Conservation (phyloP, 306 rosid species). For the Begonia fuchsioides region DNA sequence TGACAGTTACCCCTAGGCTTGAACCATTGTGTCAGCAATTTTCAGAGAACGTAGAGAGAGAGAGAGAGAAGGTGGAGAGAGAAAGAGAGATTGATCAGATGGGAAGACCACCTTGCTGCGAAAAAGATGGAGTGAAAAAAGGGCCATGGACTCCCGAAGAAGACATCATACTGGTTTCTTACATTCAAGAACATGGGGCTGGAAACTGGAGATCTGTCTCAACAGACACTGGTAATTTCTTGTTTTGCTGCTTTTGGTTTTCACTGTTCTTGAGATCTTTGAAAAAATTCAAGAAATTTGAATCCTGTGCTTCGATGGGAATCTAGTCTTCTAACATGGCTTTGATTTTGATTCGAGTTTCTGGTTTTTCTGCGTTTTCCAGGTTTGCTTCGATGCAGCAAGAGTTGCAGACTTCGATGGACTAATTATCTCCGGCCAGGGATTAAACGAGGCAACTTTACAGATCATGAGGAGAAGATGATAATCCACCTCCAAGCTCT, state of each 20-base stretch:
- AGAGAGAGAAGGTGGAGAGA: background rate
- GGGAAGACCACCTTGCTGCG: conserved; percentile 66
- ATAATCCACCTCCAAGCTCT: conserved; percentile 64
- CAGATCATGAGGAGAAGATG: conserved; percentile 53
- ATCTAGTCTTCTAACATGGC: too few relatives aligned
- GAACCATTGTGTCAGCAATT: background rate
- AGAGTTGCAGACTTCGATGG: conserved; percentile 64
- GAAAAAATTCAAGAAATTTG: background rate
- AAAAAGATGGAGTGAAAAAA: conserved; percentile 46
- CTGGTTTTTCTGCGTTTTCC: background rate
- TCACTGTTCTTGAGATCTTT: background rate
- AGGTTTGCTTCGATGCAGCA: conserved; percentile 65
- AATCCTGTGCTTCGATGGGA: too few relatives aligned
- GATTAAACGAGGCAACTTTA: conserved; percentile 57
- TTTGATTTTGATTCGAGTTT: too few relatives aligned
- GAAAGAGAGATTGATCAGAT: background rate
- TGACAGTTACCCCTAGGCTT: background rate
- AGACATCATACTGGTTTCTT: conserved; percentile 52
- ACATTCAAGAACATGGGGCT: conserved; percentile 55
- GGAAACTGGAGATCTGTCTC: conserved; percentile 67
- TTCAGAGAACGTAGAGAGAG: too few relatives aligned
- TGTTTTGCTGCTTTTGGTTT: background rate
- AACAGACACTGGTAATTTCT: conserved; percentile 34
- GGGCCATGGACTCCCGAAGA: conserved; percentile 76
- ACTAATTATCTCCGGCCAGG: conserved; percentile 65